A percentile compares a stretch with the other conserved stretches of the same genome.
Evolutionary conservation across 805 yeast genomes (phyloP).

Genomic region (Starmerella geochares): DNA sequence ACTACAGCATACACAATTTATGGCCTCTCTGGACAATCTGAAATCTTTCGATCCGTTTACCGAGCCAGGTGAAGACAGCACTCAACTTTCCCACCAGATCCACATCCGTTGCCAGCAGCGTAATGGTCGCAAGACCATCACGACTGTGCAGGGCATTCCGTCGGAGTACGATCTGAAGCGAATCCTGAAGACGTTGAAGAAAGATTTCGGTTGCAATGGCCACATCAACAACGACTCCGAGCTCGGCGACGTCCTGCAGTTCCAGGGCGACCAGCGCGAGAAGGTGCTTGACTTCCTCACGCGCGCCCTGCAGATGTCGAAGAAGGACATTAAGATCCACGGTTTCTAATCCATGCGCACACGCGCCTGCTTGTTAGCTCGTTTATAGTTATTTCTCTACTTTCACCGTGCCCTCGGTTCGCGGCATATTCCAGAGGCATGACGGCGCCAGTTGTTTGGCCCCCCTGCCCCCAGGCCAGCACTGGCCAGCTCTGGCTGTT

Average conservation of each 20-base stretch:
- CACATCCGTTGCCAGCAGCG: slow-evolving; percentile 98
- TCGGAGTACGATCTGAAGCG: slow-evolving; percentile 89
- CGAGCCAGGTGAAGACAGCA: slow-evolving; percentile 98
- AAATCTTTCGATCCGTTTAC: slow-evolving; percentile 83
- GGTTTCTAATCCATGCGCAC: slow-evolving; percentile 56
- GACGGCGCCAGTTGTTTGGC: too few species aligned
- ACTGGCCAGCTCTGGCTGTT: too few species aligned
- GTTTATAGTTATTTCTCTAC: background rate
- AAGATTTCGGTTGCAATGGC: slow-evolving; percentile 98
- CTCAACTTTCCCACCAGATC: slow-evolving; percentile 89
- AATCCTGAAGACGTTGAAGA: slow-evolving; percentile 84
- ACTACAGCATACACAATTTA: slow-evolving; percentile 29
- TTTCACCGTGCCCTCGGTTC: background rate
- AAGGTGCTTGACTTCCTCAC: slow-evolving; percentile 90
- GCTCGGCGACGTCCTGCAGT: slow-evolving; percentile 91
- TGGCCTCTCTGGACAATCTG: slow-evolving; percentile 67
- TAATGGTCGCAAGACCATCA: slow-evolving; percentile 96
- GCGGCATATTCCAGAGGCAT: too few species aligned
- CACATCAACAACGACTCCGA: slow-evolving; percentile 94
- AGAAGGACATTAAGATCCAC: slow-evolving; percentile 95
- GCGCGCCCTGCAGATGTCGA: slow-evolving; percentile 74
- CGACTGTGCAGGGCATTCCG: slow-evolving; percentile 97
- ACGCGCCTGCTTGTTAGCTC: background rate
- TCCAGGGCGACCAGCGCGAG: slow-evolving; percentile 98
- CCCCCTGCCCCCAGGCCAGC: too few species aligned